phyloP scores from a whole-genome alignment of 2,329 filamentous ascomycete species.

The Colletotrichum limetticola region DNA sequence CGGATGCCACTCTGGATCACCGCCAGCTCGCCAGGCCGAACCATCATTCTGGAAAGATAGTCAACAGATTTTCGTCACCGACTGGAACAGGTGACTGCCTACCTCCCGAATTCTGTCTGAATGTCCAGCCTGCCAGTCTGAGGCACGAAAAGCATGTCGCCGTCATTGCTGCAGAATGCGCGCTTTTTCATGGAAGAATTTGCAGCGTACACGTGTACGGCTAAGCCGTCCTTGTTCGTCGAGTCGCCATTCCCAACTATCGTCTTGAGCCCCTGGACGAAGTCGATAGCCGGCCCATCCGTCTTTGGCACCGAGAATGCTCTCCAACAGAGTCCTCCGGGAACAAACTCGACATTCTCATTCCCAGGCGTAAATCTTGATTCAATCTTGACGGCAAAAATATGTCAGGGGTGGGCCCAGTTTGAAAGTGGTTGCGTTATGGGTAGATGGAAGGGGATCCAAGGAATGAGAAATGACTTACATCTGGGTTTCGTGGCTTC shows the following conservation, averaged over 20 bases:
- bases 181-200: slow-evolving; percentile 56
- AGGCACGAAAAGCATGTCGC: slow-evolving; percentile 72
- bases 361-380: slow-evolving; percentile 53
- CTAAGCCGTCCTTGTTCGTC: slow-evolving; percentile 60
- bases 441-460: not conserved
- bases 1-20: slow-evolving; percentile 73
- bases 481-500: slow-evolving; percentile 29
- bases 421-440: not conserved
- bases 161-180: slow-evolving; percentile 66
- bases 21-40: slow-evolving; percentile 72
- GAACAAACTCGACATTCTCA: slow-evolving; percentile 49
- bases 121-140: slow-evolving; percentile 72
- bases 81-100: slow-evolving; percentile 31
- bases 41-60: slow-evolving; percentile 44
- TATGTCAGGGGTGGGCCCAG: not conserved
- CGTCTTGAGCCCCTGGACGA: slow-evolving; percentile 59
- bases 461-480: slow-evolving; percentile 6
- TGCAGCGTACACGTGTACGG: slow-evolving; percentile 59
- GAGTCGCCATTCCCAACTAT: slow-evolving; percentile 61
- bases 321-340: slow-evolving; percentile 53
- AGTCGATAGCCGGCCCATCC: slow-evolving; percentile 48
- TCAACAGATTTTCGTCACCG: slow-evolving; percentile 17
- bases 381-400: slow-evolving; percentile 32
- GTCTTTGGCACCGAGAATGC: slow-evolving; percentile 43
- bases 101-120: slow-evolving; percentile 72